phyloP scores from a whole-genome alignment of 805 yeast species.

The Saccharomycopsis sp. region DNA sequence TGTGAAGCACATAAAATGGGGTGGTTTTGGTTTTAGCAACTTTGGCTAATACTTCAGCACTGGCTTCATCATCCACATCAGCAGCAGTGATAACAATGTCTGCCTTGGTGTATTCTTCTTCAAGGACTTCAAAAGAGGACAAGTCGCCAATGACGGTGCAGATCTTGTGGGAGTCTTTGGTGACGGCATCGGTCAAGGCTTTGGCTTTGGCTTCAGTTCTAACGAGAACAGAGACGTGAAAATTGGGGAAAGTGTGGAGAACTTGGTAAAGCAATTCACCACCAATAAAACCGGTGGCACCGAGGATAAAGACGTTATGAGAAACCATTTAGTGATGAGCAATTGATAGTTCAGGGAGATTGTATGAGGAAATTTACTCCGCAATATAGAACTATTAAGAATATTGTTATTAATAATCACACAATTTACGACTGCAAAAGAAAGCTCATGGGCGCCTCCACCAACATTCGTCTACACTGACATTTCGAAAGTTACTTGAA shows the following conservation, averaged over 20 bases:
- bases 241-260: slow-evolving; percentile 16
- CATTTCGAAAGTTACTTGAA: no score
- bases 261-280: slow-evolving; percentile 24
- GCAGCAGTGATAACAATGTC: slow-evolving; percentile 28
- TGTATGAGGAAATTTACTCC: no score
- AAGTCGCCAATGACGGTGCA: slow-evolving; percentile 23
- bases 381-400: no score
- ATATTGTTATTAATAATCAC: no score
- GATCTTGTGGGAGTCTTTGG: slow-evolving; percentile 18
- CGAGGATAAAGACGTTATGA: no score
- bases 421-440: no score
- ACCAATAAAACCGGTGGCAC: slow-evolving; percentile 30
- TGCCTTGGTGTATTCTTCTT: slow-evolving; percentile 19
- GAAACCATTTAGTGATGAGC: no score
- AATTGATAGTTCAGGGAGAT: no score
- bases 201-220: slow-evolving; percentile 21
- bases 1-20: slow-evolving; percentile 26
- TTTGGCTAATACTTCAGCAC: slow-evolving; percentile 21
- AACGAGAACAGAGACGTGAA: slow-evolving; percentile 22
- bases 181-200: slow-evolving; percentile 14
- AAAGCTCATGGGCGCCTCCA: no score
- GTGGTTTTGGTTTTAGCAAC: slow-evolving; percentile 20
- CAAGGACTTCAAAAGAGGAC: slow-evolving; percentile 19
- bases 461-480: no score
- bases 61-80: slow-evolving; percentile 23